phyloP scores from a whole-genome alignment of 2,329 filamentous ascomycete genomes.

The Trichoderma simmonsii region DNA sequence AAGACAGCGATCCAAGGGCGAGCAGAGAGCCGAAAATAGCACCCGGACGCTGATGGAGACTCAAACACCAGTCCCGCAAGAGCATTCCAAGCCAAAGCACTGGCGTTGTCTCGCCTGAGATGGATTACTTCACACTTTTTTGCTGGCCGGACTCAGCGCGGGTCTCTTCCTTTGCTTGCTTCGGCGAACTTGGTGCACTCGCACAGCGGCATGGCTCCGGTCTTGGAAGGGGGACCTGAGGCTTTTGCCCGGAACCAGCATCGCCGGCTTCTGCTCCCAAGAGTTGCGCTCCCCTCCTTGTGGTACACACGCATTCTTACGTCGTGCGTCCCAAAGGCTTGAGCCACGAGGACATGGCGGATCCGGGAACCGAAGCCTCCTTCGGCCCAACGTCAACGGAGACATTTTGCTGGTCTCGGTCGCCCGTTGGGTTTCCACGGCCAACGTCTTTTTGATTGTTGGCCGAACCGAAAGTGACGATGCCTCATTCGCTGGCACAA shows the following conservation, averaged over 20 bases:
- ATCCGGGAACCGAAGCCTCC: constrained; percentile 9
- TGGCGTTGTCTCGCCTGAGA: constrained; percentile 3
- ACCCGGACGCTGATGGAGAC: neutral
- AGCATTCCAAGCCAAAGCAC: constrained; percentile 12
- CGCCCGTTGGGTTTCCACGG: neutral
- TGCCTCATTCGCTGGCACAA: neutral
- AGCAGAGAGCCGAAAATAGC: neutral
- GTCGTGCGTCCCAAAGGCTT: neutral
- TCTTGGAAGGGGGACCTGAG: neutral
- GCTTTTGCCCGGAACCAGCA: constrained; percentile 11
- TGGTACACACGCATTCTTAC: neutral
- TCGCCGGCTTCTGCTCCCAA: constrained; percentile 8
- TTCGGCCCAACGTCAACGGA: neutral
- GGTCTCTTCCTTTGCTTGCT: constrained; percentile 2
- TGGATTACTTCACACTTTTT: neutral
- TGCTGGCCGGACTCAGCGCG: constrained; percentile 8
- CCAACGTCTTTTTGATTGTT: neutral
- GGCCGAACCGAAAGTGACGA: neutral
- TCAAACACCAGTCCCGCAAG: neutral
- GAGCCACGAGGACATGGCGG: constrained; percentile 2
- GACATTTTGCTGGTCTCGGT: constrained; percentile 6
- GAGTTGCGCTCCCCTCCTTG: neutral
- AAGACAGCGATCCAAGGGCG: neutral
- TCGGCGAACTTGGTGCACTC: neutral
- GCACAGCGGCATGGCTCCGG: neutral